These are phyloP conservation scores for Luffa aegyptiaca DNA, from an alignment of 306 rosid species.

Conservation along the genomic window DNA sequence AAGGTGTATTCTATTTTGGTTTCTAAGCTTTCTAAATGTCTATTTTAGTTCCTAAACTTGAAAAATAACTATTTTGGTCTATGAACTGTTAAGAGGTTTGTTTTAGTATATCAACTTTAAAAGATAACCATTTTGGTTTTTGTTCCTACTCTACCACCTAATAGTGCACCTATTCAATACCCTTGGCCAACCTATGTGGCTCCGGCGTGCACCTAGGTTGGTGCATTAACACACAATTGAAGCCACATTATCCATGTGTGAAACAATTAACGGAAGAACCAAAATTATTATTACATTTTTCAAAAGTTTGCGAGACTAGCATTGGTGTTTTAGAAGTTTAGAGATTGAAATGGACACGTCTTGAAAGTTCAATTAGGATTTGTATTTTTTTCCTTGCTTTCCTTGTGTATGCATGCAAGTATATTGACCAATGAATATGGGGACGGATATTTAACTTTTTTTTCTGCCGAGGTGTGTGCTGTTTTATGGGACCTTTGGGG, in stretches of 20 bases:
- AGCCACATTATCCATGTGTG: not conserved
- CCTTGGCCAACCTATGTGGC: not conserved
- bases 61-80: not conserved
- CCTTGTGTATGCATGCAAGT: not conserved
- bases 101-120: not conserved
- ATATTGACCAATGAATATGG: not conserved
- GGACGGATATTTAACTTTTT: not conserved
- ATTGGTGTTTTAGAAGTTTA: not conserved
- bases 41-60: not conserved
- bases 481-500: no score
- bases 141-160: not conserved
- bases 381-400: not conserved
- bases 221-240: not conserved
- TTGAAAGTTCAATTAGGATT: not conserved
- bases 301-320: not conserved
- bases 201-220: not conserved
- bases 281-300: not conserved
- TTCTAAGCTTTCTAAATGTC: no score
- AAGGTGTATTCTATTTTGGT: not conserved
- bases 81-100: not conserved
- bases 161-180: not conserved
- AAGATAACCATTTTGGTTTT: not conserved
- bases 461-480: no score
- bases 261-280: not conserved
- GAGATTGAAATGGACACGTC: not conserved